Base-by-base conservation (phyloP, 2,329 filamentous ascomycete species). In the Alternaria triticimaculans region DNA sequence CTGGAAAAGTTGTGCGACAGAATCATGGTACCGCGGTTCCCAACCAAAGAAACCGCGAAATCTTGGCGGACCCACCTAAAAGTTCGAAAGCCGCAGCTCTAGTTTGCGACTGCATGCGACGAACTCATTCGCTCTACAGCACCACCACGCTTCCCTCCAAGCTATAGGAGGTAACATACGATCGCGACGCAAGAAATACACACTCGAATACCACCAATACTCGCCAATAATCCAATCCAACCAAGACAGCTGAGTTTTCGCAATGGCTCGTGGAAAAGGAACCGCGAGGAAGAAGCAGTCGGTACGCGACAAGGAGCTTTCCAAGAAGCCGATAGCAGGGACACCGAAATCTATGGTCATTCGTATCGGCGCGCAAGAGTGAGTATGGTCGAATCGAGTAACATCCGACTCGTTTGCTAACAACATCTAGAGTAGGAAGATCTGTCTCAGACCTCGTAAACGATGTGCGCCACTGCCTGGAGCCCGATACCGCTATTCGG, bases 311-410 rank as follows among this genome's bases (percentile, higher is more conserved):
- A 78, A 78, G 71, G 66, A 73, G 58, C 66, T 68, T 30, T 62
- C 71, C 15, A 88, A 90, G 80, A 88, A 89, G 80, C 87, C 89
- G 23, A 85, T 84, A 63, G 85, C 87, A 57, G 88, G 89, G 1
- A 37, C 49, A 55, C 96, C 96, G 33, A 97, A 97, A 86, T 96
- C 92, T 79, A 97, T 99, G 95, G 95, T 99, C 62, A 97, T 99
- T 81, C 92, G 96, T 72, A 94, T 97, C 75, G 96, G 96, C 73
- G 95, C 94, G 72, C 92, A 94, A 74, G 93, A 97, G 78, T 62
- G 20, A 48, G 59, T 57, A 5, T 9, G 4, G 1, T 44, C 20
- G 6, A 3, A 4, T 25, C 33, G 15, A 18, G 15, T 7, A 37
- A 44, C 14, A 21, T 6, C 18, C 18, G 15, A 41, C 15, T 18